A percentile compares a stretch with the other conserved stretches of the same genome.
These are phyloP conservation scores for Globisporangium spinosum DNA, from an alignment of 352 stramenopile genomes.

Conservation along the genomic window DNA sequence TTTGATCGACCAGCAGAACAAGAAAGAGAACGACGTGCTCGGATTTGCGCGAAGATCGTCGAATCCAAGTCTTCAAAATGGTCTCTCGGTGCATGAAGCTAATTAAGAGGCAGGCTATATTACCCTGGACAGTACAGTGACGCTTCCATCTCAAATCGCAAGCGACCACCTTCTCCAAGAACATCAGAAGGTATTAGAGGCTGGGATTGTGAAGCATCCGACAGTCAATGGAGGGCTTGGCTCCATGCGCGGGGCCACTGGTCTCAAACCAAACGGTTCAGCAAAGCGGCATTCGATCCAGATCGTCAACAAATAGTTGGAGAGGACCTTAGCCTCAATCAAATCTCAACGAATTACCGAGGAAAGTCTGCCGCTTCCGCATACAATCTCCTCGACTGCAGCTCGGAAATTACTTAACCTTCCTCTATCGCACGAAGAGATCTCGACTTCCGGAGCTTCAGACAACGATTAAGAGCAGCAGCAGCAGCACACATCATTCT, in stretches of 20 bases:
- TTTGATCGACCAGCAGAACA: not conserved
- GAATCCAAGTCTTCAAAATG: not conserved
- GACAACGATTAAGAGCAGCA: not conserved
- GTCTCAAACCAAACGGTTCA: not conserved
- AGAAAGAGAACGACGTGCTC: conserved; percentile 1
- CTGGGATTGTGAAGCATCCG: not conserved
- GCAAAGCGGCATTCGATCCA: conserved; percentile 12
- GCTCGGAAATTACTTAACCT: not conserved
- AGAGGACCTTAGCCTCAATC: not conserved
- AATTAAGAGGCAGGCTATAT: not conserved
- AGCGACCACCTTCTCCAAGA: conserved; percentile 4
- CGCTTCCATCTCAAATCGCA: not conserved
- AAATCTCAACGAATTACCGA: not conserved
- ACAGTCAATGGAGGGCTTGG: conserved; percentile 2
- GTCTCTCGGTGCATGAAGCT: not conserved
- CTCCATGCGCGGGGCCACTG: not conserved
- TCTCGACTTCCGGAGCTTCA: not conserved
- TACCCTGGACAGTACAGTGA: not conserved
- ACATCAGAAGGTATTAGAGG: not conserved
- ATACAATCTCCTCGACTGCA: conserved; percentile 1
- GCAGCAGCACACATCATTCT: conserved; percentile 18
- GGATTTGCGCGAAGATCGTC: not conserved
- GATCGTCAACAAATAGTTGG: not conserved
- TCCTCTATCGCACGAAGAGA: not conserved
- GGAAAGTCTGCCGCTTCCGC: not conserved